phyloP scores from a whole-genome alignment of 1,284 basidiomycete species.

The Meripilus lineatus region DNA sequence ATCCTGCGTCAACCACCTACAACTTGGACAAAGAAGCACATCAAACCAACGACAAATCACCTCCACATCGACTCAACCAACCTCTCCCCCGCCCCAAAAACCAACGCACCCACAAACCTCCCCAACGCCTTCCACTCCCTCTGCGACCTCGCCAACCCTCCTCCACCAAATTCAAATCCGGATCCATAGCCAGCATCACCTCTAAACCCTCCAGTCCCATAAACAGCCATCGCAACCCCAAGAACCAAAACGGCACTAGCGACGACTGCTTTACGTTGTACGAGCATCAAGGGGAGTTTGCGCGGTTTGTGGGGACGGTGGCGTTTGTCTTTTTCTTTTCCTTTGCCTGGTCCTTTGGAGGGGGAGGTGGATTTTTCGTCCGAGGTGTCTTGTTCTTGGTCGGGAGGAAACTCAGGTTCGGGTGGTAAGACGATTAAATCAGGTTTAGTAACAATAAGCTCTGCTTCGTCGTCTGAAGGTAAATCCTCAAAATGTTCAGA shows the following conservation, averaged over 20 bases:
- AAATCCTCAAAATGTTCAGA: constrained; percentile 35
- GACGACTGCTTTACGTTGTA: constrained; percentile 45
- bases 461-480: constrained; percentile 52
- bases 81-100: constrained; percentile 35
- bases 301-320: constrained; percentile 24
- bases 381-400: constrained; percentile 12
- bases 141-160: constrained; percentile 5
- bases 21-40: too few relatives aligned
- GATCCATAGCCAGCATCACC: constrained; percentile 19
- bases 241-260: constrained; percentile 61
- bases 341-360: constrained; percentile 9
- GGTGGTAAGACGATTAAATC: constrained; percentile 41
- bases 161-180: too few relatives aligned
- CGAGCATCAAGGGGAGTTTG: constrained; percentile 23
- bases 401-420: constrained; percentile 15
- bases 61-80: constrained; percentile 18
- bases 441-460: constrained; percentile 52
- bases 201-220: constrained; percentile 31
- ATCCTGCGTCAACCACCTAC: too few relatives aligned
- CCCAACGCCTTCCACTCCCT: constrained; percentile 32
- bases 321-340: constrained; percentile 18
- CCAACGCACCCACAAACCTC: constrained; percentile 24
- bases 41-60: not conserved
- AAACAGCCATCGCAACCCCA: constrained; percentile 62
- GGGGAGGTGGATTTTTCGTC: constrained; percentile 13